phyloP scores from a whole-genome alignment of 257 asterid species.

The Parsonsia alboflavescens region DNA sequence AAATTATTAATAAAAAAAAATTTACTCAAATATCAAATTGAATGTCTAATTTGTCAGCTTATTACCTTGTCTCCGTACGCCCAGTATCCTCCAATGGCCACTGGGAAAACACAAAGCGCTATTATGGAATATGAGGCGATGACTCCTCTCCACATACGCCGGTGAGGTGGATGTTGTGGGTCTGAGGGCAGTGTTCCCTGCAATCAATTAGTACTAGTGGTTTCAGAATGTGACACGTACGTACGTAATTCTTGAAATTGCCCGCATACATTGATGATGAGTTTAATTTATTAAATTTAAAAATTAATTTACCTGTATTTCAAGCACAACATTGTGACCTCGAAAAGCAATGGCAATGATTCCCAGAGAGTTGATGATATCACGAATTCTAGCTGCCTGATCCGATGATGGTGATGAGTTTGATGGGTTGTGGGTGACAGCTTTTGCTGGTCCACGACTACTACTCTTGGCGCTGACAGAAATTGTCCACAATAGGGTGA shows the following conservation, averaged over 20 bases:
- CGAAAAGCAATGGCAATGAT: slow-evolving; percentile 14
- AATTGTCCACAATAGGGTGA: slow-evolving; percentile 31
- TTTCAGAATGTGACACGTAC: background rate
- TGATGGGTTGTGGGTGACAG: background rate
- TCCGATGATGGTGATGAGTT: background rate
- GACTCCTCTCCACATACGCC: slow-evolving; percentile 68
- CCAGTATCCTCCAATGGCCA: slow-evolving; percentile 64
- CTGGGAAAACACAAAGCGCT: slow-evolving; percentile 45
- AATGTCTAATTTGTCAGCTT: too few relatives aligned
- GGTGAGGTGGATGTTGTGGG: slow-evolving; percentile 24
- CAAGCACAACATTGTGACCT: slow-evolving; percentile 75
- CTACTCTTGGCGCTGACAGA: slow-evolving; percentile 26
- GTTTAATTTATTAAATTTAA: too few relatives aligned
- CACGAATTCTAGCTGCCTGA: slow-evolving; percentile 23
- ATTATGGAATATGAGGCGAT: slow-evolving; percentile 29
- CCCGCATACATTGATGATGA: background rate
- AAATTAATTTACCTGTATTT: slow-evolving; percentile 46
- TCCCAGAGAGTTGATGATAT: slow-evolving; percentile 43
- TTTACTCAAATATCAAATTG: too few relatives aligned
- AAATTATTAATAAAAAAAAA: too few relatives aligned
- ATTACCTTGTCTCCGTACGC: slow-evolving; percentile 53
- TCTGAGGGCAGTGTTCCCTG: slow-evolving; percentile 66
- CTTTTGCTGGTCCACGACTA: slow-evolving; percentile 6
- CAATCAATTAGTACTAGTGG: slow-evolving; percentile 6
- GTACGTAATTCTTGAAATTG: background rate